Base-by-base conservation (phyloP, 495 filamentous ascomycete species). In the Penicillium coprophilum region DNA sequence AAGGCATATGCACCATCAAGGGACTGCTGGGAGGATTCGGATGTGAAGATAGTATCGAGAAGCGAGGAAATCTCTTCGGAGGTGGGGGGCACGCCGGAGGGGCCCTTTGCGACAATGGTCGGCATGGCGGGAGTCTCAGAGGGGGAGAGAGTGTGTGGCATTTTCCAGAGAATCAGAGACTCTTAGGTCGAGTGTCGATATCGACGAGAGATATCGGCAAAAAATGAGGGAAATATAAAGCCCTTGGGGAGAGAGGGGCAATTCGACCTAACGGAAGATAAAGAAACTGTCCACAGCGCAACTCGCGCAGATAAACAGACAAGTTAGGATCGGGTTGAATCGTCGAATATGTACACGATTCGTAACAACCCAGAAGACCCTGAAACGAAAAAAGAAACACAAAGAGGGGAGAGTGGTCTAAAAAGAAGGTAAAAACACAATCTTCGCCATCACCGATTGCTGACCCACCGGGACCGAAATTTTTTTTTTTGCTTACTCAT, bases 1-100 rank as follows among this genome's bases (percentile, higher is more conserved):
- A 98, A 79, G 13, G 84, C 85, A 66, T 97, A 96, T 43, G 89
- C 77, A 64, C 86, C 89, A 70, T 96, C 91, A 51, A 98, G 84
- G 5, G 93, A 95, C 57, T 85, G 83, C 64, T 91, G 86, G 6
- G 94, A 96, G 2, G 87, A 88, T 62, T 91, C 85, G 31, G 91
- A 85, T 31, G 72, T 84, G 78, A 96, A 93, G 59, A 94, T 82
- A 36, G 80, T 86, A 60, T 85, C 76, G 66, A 96, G 79, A 23
- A 96, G 67, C 23, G 85, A 81, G 47, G 84, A 71, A 57, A 97
- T 75, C 62, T 96, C 92, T 55, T 88, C 84, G 54, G 80, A 68
- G 11, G 86, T 82, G 40, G 90, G 89, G 48, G 88, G 79, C 43
- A 78, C 70, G 24, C 67, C 69, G 54, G 80, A 80, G 48, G 79